Conservation (phyloP, 192 early-diverging fungal genomes). For the Podila horticola region DNA sequence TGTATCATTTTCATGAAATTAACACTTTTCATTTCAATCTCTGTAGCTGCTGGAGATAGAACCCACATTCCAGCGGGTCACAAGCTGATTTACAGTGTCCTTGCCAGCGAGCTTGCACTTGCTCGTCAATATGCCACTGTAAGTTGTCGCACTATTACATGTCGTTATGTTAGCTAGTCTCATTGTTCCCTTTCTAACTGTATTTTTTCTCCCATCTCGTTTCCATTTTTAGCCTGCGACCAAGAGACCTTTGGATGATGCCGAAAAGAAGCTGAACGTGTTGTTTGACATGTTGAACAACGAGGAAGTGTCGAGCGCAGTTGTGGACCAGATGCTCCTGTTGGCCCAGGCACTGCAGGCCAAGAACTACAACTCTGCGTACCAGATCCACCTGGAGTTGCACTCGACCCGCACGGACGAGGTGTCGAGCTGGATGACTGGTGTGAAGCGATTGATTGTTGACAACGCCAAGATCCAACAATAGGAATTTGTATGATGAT, state of each 20-base stretch:
- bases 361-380: constrained; percentile 53
- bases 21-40: background rate
- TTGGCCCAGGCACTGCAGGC: constrained; percentile 65
- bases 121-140: constrained; percentile 60
- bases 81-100: constrained; percentile 66
- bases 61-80: constrained; percentile 82
- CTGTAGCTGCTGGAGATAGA: constrained; percentile 81
- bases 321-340: constrained; percentile 70
- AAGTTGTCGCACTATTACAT: constrained; percentile 11
- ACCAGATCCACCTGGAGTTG: constrained; percentile 47
- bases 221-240: constrained; percentile 64
- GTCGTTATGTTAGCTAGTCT: no score
- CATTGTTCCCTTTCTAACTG: constrained; percentile 4
- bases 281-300: constrained; percentile 92
- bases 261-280: constrained; percentile 81
- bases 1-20: background rate
- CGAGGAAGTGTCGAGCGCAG: constrained; percentile 69
- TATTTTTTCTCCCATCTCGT: background rate
- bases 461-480: constrained; percentile 44
- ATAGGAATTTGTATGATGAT: background rate
- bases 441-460: constrained; percentile 49
- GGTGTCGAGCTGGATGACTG: constrained; percentile 52
- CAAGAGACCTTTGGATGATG: constrained; percentile 83
- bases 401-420: constrained; percentile 50
- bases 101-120: constrained; percentile 63